phyloP scores from a whole-genome alignment of 805 yeast species.

The Kuraishia borneana region DNA sequence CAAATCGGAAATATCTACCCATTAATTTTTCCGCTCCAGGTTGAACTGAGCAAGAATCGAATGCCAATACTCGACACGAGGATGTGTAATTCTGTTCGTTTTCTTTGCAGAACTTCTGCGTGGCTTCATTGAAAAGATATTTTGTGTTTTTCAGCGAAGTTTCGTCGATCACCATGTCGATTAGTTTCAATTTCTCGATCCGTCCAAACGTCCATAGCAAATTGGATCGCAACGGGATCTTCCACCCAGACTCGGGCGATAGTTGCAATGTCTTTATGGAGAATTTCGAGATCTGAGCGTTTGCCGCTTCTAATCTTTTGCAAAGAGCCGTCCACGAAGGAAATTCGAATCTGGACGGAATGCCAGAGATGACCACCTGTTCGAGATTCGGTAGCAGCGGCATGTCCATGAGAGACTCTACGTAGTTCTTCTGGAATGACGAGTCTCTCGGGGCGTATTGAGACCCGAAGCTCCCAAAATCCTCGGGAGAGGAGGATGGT shows the following conservation, averaged over 20 bases:
- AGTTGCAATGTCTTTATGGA: constrained; percentile 21
- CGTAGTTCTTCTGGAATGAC: constrained; percentile 16
- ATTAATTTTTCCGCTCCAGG: constrained; percentile 9
- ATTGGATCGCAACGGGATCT: constrained; percentile 38
- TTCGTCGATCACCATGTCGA: constrained; percentile 38
- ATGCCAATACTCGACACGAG: constrained; percentile 1
- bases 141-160: constrained; percentile 17
- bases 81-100: constrained; percentile 3
- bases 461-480: constrained; percentile 7
- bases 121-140: constrained; percentile 2
- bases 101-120: constrained; percentile 4
- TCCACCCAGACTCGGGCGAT: constrained; percentile 37
- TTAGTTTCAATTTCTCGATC: constrained; percentile 29
- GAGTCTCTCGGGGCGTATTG: neutral
- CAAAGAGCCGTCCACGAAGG: constrained; percentile 16
- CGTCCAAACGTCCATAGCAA: constrained; percentile 33
- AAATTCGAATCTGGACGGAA: constrained; percentile 39
- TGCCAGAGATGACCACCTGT: constrained; percentile 27
- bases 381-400: constrained; percentile 34
- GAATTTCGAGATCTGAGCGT: neutral
- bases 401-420: constrained; percentile 26
- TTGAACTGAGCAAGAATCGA: constrained; percentile 4
- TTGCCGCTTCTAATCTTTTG: constrained; percentile 11
- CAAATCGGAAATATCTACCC: constrained; percentile 28
- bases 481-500: constrained; percentile 2